Evolutionary conservation across 495 filamentous ascomycete species (phyloP).

Genomic region (Daldinia childiae): DNA sequence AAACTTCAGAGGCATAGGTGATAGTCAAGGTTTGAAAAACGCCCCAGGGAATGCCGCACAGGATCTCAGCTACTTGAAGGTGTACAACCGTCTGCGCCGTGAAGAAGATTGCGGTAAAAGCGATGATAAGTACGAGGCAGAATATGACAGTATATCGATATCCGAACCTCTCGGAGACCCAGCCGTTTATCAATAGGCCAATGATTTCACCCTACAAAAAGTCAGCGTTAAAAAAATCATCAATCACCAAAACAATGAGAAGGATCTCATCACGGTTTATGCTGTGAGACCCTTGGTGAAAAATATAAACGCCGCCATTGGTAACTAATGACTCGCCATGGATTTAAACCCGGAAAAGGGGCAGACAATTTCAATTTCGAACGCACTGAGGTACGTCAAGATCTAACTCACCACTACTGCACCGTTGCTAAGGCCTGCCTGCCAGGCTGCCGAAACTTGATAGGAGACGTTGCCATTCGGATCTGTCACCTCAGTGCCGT

Average conservation of each 20-base stretch:
- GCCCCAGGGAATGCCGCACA: conserved; percentile 81
- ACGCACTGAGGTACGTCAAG: not conserved
- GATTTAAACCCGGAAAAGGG: not conserved
- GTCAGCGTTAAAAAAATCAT: conserved; percentile 11
- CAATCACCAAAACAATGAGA: not conserved
- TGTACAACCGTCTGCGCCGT: conserved; percentile 74
- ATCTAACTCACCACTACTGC: conserved; percentile 54
- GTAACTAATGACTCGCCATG: conserved; percentile 1
- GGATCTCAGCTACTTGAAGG: conserved; percentile 76
- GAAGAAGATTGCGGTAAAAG: conserved; percentile 80
- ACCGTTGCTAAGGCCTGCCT: conserved; percentile 76
- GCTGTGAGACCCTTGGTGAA: conserved; percentile 7
- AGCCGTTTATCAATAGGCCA: conserved; percentile 79
- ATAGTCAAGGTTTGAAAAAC: conserved; percentile 82
- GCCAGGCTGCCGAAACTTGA: conserved; percentile 77
- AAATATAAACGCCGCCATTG: not conserved
- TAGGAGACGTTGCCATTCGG: conserved; percentile 63
- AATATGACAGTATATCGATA: conserved; percentile 76
- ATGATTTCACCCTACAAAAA: conserved; percentile 70
- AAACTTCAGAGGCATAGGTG: conserved; percentile 84
- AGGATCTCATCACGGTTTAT: not conserved
- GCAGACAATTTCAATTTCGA: not conserved
- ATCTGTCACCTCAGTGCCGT: conserved; percentile 62
- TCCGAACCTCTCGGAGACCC: conserved; percentile 77
- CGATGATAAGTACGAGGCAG: conserved; percentile 70